Conservation (phyloP, 2,329 filamentous ascomycete species). For the Aureobasidium musti region DNA sequence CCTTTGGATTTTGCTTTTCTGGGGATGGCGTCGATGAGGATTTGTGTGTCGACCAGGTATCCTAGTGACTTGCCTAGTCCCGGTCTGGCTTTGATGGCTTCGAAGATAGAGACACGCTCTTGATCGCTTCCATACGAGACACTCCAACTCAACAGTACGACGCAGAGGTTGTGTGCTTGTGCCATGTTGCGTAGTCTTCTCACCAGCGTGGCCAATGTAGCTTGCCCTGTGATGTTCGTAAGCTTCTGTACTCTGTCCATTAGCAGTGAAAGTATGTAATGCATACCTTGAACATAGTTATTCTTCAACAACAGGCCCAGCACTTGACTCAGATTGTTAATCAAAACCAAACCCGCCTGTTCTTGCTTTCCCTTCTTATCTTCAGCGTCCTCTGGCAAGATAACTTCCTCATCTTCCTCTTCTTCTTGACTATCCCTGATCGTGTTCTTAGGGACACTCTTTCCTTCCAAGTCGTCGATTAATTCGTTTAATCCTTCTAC, state of each 20-base stretch:
- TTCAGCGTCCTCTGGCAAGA: not conserved
- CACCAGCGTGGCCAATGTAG: slow-evolving; percentile 47
- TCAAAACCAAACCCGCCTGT: slow-evolving; percentile 40
- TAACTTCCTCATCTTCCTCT: slow-evolving; percentile 39
- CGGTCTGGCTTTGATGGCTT: slow-evolving; percentile 43
- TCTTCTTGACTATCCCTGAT: slow-evolving; percentile 42
- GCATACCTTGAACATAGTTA: slow-evolving; percentile 42
- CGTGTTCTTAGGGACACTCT: slow-evolving; percentile 30
- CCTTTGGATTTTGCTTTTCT: slow-evolving; percentile 26
- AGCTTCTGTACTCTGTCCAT: not conserved
- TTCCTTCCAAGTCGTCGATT: slow-evolving; percentile 40
- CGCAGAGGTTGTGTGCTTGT: slow-evolving; percentile 42
- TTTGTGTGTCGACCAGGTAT: slow-evolving; percentile 44
- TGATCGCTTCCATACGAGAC: slow-evolving; percentile 23
- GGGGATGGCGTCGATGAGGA: slow-evolving; percentile 47
- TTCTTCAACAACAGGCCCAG: slow-evolving; percentile 44
- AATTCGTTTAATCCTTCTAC: slow-evolving; percentile 51
- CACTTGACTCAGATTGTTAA: slow-evolving; percentile 46
- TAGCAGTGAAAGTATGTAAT: not conserved
- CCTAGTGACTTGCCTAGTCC: slow-evolving; percentile 44
- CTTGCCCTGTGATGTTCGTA: slow-evolving; percentile 40
- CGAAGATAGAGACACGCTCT: slow-evolving; percentile 45
- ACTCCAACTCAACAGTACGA: slow-evolving; percentile 45
- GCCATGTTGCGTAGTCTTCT: slow-evolving; percentile 47
- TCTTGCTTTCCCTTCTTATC: not conserved